These are phyloP conservation scores for Magnusiomyces magnusii DNA, from an alignment of 1,139 yeast species.

Conservation along the genomic window DNA sequence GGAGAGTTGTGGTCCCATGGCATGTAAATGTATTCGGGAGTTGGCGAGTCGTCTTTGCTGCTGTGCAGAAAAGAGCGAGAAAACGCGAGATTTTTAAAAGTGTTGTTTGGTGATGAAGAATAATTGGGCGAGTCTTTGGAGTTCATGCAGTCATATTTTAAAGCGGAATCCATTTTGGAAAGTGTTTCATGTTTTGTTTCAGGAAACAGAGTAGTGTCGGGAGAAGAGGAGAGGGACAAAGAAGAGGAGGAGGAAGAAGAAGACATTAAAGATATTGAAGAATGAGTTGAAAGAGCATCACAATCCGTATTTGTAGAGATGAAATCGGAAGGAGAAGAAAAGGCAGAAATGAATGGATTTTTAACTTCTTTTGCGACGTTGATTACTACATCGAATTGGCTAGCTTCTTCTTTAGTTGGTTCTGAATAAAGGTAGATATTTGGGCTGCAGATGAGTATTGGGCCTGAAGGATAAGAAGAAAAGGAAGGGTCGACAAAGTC, in stretches of 20 bases:
- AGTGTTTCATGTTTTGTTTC: not conserved
- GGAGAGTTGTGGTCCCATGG: slow-evolving; percentile 86
- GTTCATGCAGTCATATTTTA: not conserved
- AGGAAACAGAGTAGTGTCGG: slow-evolving; percentile 1
- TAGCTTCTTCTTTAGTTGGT: slow-evolving; percentile 46
- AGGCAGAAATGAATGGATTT: slow-evolving; percentile 26
- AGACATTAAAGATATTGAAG: slow-evolving; percentile 7
- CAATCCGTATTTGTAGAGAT: not conserved
- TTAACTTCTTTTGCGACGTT: slow-evolving; percentile 80
- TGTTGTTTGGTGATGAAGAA: too few relatives aligned
- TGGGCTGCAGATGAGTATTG: slow-evolving; percentile 57
- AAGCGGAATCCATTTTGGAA: not conserved
- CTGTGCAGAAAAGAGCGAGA: not conserved
- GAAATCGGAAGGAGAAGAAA: not conserved
- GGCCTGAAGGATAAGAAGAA: slow-evolving; percentile 59
- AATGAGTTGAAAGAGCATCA: not conserved
- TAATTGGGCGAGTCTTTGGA: too few relatives aligned
- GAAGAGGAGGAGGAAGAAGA: slow-evolving; percentile 10
- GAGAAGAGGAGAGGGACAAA: slow-evolving; percentile 17
- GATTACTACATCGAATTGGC: slow-evolving; percentile 62
- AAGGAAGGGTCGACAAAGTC: not conserved
- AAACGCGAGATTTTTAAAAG: not conserved
- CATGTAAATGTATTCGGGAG: slow-evolving; percentile 53
- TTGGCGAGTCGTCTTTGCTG: not conserved
- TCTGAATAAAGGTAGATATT: slow-evolving; percentile 52